Percentiles rank a stretch among this genome's conserved stretches.
These are phyloP conservation scores for Carex myosuroides DNA, from an alignment of 176 grass and related monocot species.

Conservation along the genomic window DNA sequence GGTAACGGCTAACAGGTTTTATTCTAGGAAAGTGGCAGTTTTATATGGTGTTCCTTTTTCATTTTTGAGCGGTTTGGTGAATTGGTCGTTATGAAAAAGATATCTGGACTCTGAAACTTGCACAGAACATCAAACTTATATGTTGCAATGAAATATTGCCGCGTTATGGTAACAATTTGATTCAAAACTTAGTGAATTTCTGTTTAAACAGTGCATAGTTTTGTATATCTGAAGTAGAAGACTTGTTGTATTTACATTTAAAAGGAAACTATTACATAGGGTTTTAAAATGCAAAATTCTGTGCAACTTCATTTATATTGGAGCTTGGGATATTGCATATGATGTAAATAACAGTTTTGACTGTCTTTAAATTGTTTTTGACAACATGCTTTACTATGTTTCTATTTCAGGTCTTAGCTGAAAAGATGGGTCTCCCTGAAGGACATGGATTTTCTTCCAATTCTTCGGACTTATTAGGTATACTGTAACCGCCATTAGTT, in stretches of 20 bases:
- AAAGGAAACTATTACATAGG: neutral
- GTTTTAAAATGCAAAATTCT: neutral
- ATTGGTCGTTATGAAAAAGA: neutral
- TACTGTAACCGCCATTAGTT: neutral
- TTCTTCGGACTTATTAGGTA: constrained; percentile 60
- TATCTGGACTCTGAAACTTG: neutral
- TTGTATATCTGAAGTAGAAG: neutral
- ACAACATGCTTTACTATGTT: constrained; percentile 12
- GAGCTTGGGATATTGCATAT: neutral
- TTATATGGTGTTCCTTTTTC: neutral
- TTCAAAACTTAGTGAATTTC: neutral
- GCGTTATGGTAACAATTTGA: neutral
- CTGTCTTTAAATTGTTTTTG: neutral
- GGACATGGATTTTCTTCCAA: constrained; percentile 33
- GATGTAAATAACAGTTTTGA: neutral
- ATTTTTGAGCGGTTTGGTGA: constrained; percentile 1
- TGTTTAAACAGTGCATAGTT: neutral
- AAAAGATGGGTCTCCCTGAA: constrained; percentile 87
- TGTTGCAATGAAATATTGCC: neutral
- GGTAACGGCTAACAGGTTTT: constrained; percentile 32
- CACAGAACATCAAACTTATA: neutral
- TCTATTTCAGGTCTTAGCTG: constrained; percentile 62
- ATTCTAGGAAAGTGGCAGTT: neutral
- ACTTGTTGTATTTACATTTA: neutral
- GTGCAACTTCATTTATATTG: neutral